Conservation (phyloP, 495 filamentous ascomycete genomes). For the Trichoderma erinaceum region DNA sequence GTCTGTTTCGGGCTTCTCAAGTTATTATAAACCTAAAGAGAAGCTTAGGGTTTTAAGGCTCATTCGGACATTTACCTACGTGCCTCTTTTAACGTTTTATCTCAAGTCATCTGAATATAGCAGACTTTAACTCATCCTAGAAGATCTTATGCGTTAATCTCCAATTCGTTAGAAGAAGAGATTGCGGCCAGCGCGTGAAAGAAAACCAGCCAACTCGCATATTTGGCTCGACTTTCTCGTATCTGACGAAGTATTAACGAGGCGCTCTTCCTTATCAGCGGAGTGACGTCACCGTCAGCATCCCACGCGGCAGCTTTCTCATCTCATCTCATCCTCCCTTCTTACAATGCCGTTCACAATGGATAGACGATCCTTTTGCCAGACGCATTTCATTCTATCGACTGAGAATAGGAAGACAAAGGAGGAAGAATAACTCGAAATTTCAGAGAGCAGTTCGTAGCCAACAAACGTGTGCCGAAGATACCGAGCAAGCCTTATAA, state of each 20-base stretch:
- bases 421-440: neutral
- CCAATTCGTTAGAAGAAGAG: too few relatives aligned
- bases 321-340: neutral
- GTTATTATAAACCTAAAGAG: neutral
- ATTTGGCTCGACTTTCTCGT: too few relatives aligned
- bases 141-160: too few relatives aligned
- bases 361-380: neutral
- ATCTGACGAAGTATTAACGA: neutral
- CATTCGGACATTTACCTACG: too few relatives aligned
- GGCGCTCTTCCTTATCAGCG: neutral
- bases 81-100: neutral
- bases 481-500: neutral
- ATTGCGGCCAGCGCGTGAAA: too few relatives aligned
- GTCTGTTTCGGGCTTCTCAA: neutral
- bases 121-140: neutral
- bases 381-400: neutral
- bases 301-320: slow-evolving; percentile 1
- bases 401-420: neutral
- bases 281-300: slow-evolving; percentile 5
- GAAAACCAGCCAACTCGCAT: too few relatives aligned
- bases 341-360: neutral
- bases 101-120: too few relatives aligned
- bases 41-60: too few relatives aligned
- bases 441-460: neutral
- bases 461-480: neutral